These are phyloP conservation scores for Suillus spraguei DNA, from an alignment of 768 basidiomycete species.

Conservation along the genomic window DNA sequence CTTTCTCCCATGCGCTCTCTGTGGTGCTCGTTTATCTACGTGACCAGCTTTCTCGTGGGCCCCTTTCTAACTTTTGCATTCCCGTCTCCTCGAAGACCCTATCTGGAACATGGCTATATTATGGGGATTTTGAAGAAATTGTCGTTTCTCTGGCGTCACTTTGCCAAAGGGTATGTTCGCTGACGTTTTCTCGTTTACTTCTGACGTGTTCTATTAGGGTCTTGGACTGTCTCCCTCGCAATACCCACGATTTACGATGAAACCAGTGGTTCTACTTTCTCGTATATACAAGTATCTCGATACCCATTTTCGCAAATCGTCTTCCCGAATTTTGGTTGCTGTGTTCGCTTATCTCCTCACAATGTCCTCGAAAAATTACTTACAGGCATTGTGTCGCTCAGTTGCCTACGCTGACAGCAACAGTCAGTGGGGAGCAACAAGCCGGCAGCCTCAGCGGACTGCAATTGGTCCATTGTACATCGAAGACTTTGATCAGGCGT, in stretches of 20 bases:
- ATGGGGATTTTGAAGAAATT: constrained; percentile 50
- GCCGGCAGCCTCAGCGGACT: constrained; percentile 20
- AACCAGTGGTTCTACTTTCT: constrained; percentile 57
- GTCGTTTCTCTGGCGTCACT: constrained; percentile 56
- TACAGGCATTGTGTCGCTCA: constrained; percentile 57
- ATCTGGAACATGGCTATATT: constrained; percentile 51
- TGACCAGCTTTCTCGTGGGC: constrained; percentile 42
- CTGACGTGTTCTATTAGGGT: constrained; percentile 24
- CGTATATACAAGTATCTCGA: constrained; percentile 60
- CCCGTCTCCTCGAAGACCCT: constrained; percentile 25
- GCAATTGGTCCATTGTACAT: constrained; percentile 25
- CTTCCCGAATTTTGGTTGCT: constrained; percentile 49
- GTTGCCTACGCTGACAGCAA: constrained; percentile 49
- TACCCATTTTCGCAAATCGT: constrained; percentile 54
- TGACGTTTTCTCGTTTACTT: not conserved
- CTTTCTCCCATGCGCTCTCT: constrained; percentile 67
- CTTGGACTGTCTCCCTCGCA: constrained; percentile 35
- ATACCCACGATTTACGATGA: constrained; percentile 46
- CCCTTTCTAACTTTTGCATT: constrained; percentile 30
- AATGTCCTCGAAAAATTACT: constrained; percentile 61
- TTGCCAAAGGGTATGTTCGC: constrained; percentile 56
- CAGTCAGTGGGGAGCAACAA: constrained; percentile 30
- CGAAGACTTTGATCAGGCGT: constrained; percentile 41
- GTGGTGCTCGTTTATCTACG: constrained; percentile 55
- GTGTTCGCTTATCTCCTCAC: constrained; percentile 71